Conservation (phyloP, 2,329 filamentous ascomycete species). For the Huntiella bhutanensis region DNA sequence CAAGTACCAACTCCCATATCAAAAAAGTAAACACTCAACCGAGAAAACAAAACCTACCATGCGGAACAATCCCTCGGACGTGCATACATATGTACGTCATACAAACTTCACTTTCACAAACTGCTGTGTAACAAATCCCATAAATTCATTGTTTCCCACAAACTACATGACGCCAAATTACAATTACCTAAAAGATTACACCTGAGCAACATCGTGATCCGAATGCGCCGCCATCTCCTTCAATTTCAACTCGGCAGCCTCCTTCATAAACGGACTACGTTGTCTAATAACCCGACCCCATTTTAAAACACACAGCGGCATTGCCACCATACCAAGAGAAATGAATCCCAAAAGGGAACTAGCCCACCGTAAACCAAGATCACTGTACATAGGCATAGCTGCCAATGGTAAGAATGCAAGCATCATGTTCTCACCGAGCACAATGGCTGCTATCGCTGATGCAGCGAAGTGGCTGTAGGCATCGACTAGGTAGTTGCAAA, state of each 20-base stretch:
- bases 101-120: neutral
- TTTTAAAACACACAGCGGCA: constrained; percentile 9
- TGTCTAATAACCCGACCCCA: constrained; percentile 8
- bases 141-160: neutral
- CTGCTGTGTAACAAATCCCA: neutral
- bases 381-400: constrained; percentile 7
- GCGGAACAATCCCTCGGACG: neutral
- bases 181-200: no score
- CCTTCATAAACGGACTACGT: constrained; percentile 11
- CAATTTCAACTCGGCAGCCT: constrained; percentile 5
- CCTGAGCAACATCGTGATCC: no score
- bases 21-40: neutral
- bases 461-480: constrained; percentile 30
- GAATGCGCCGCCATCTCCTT: neutral
- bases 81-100: neutral
- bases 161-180: neutral
- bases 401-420: constrained; percentile 18
- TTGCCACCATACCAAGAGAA: constrained; percentile 9
- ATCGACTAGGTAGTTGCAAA: constrained; percentile 30
- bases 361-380: constrained; percentile 11
- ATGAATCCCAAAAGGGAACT: constrained; percentile 11
- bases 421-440: constrained; percentile 28
- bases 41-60: neutral
- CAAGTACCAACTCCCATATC: no score
- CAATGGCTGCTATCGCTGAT: constrained; percentile 28